Evolutionary conservation across 345 rosid species (phyloP).

Genomic region (Salix brachista): DNA sequence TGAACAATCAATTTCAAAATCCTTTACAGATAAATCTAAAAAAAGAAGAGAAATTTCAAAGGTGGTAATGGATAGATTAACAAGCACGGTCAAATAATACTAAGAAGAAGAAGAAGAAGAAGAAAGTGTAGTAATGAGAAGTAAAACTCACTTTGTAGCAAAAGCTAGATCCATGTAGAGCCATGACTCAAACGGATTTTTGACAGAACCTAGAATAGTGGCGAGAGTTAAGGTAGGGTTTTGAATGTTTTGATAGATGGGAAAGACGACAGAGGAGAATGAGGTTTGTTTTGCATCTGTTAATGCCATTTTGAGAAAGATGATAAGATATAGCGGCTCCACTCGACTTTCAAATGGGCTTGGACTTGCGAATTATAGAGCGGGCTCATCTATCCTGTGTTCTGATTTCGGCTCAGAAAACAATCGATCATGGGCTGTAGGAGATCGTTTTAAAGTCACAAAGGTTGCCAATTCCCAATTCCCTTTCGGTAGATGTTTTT

Average conservation of each 20-base stretch:
- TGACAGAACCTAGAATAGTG: background rate
- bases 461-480: too few species aligned
- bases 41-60: background rate
- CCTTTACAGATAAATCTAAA: background rate
- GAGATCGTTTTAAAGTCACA: background rate
- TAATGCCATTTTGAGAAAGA: background rate
- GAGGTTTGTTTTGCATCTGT: background rate
- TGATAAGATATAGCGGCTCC: background rate
- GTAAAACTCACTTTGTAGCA: conserved; percentile 32
- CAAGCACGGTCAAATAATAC: background rate
- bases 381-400: background rate
- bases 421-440: background rate
- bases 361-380: background rate
- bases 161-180: conserved; percentile 34
- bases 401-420: background rate
- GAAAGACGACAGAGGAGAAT: background rate
- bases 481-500: too few species aligned
- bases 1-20: background rate
- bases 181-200: conserved; percentile 24
- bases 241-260: background rate
- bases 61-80: background rate
- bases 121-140: background rate
- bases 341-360: background rate
- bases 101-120: background rate
- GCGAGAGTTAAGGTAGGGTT: background rate